These are phyloP conservation scores for Metahyphopichia silvanorum DNA, from an alignment of 805 yeast genomes.

Conservation along the genomic window DNA sequence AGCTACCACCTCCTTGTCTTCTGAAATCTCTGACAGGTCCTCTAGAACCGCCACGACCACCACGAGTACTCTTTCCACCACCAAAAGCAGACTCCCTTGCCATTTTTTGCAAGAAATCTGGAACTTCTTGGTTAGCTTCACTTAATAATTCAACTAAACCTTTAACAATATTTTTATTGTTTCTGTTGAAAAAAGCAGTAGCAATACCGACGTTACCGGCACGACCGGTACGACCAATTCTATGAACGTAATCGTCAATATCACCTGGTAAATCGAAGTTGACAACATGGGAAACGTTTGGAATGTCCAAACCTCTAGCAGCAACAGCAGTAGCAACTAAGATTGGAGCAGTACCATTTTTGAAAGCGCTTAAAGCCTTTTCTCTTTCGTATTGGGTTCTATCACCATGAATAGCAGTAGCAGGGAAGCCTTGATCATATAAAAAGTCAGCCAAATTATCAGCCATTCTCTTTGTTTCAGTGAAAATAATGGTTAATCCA, in stretches of 20 bases:
- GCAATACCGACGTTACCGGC: conserved; percentile 99
- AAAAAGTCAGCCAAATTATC: conserved; percentile 92
- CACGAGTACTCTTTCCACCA: conserved; percentile 37
- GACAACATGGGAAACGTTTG: conserved; percentile 96
- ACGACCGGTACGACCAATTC: conserved; percentile 99
- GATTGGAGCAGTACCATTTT: conserved; percentile 86
- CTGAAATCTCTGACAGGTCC: conserved; percentile 50
- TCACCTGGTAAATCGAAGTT: conserved; percentile 96
- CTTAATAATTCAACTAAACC: conserved; percentile 81
- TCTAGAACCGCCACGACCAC: conserved; percentile 50
- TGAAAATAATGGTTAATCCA: conserved; percentile 91
- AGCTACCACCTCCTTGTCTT: conserved; percentile 34
- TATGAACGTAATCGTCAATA: conserved; percentile 97
- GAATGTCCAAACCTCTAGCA: conserved; percentile 99
- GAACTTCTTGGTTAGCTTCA: conserved; percentile 98
- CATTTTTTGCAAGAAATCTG: conserved; percentile 77
- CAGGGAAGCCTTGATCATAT: conserved; percentile 86
- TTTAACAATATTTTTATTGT: conserved; percentile 83
- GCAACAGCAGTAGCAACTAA: conserved; percentile 99
- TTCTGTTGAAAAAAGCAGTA: conserved; percentile 97
- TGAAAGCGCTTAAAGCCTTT: conserved; percentile 92
- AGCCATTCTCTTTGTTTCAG: conserved; percentile 98
- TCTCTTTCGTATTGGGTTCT: conserved; percentile 98
- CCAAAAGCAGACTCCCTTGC: conserved; percentile 70
- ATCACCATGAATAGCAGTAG: conserved; percentile 99